Evolutionary conservation across 306 rosid genomes (phyloP), one percentile per base, ranked within the genome.

Genomic region (Styphnolobium japonicum): DNA sequence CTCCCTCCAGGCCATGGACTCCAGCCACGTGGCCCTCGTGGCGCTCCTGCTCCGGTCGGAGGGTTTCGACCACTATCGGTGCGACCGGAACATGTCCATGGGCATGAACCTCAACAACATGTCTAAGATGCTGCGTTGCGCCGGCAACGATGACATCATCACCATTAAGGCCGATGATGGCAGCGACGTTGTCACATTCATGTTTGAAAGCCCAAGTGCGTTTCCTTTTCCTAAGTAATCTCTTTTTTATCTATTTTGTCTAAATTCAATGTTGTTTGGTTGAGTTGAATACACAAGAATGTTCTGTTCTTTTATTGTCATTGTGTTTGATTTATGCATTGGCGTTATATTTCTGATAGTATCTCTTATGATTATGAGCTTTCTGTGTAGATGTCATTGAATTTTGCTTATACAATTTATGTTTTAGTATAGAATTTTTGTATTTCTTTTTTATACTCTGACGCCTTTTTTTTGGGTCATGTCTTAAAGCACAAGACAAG

Each of bases 1-100:
- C 88, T 93, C 98, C 16, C 98, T 96, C 12, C 99, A 96, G 76
- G 99, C 99, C 83, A 96, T 96, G 99, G 99, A 96, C 12, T 93
- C 98, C 25, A 96, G 99, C 83, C 99, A 96, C 48, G 98, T 96
- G 1, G 97, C 99, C 0, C 82, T 96, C 12, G 90, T 87, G 0
- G 88, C 90, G 4, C 74, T 96, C 0, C 87, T 93, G 0, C 97
- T 96, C 82, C 85, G 99, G 33, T 93, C 99, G 1, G 99, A 96
- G 79, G 98, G 97, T 3, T 96, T 96, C 34, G 98, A 93, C 77
- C 98, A 91, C 61, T 96, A 91, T 42, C 97, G 98, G 7, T 93
- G 99, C 19, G 98, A 93, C 42, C 87, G 99, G 48, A 96, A 89
- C 83, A 58, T 93, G 1, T 91, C 99, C 10, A 91, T 93, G 98